Base-by-base conservation (phyloP, 306 rosid genomes). In the Sindora glabra region DNA sequence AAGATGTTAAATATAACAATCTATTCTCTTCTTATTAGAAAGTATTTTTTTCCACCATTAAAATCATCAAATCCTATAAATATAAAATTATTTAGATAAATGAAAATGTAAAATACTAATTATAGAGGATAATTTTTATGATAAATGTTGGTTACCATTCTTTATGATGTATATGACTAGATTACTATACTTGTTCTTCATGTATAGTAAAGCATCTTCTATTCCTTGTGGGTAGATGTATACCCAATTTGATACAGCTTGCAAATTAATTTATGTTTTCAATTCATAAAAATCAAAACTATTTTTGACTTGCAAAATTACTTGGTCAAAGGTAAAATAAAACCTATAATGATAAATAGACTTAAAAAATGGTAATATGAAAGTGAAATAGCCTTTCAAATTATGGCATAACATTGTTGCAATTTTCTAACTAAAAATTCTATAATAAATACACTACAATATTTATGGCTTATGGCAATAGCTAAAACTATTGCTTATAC, bases 231-330 rank as follows among this genome's bases (percentile, higher is more conserved):
- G 72, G 49, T 59, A 59, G 3, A 68, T 6, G 67, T 59, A 59
- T 50, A 68, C 48, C 74, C 74, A 68, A 14, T 58, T 26, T 9
- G 74, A 68, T 36, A 53, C 74, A n/a, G 67, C 60, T 67, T 68
- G 52, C 36, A 7, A 56, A 48, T 44, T 10, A 23, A 26, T 24
- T 11, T 10, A 14, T n/a, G n/a, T n/a, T n/a, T n/a, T n/a, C n/a
- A n/a, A n/a, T n/a, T n/a, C n/a, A n/a, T n/a, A n/a, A n/a, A n/a
- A n/a, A n/a, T n/a, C n/a, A n/a, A n/a, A n/a, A n/a, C n/a, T n/a
- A n/a, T n/a, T n/a, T n/a, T n/a, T n/a, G n/a, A n/a, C n/a, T n/a
- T n/a, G n/a, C n/a, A n/a, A n/a, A n/a, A n/a, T n/a, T n/a, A n/a
- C n/a, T n/a, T n/a, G n/a, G n/a, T n/a, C n/a, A n/a, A n/a, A n/a